Conservation (phyloP, 805 yeast genomes). For the Wickerhamomyces canadensis region DNA sequence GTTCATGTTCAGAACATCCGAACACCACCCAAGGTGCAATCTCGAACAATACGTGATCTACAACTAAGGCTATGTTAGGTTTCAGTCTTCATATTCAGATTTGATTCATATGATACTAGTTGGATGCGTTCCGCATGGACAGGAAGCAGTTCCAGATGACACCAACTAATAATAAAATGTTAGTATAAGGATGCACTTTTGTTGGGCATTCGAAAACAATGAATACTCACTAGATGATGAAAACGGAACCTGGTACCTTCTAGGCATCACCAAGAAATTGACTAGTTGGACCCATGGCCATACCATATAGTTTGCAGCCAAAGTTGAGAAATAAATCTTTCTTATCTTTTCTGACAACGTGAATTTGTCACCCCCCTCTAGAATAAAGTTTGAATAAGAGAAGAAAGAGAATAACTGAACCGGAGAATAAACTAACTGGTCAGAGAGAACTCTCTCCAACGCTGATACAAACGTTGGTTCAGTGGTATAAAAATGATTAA, state of each 20-base stretch:
- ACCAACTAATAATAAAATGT: conserved; percentile 40
- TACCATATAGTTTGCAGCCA: conserved; percentile 63
- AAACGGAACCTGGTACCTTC: conserved; percentile 82
- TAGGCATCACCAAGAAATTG: conserved; percentile 66
- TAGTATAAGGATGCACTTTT: no score
- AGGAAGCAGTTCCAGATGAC: conserved; percentile 93
- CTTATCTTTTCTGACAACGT: conserved; percentile 61
- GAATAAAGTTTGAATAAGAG: conserved; percentile 73
- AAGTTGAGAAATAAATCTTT: conserved; percentile 60
- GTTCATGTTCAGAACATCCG: conserved; percentile 1
- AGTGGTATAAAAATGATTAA: conserved; percentile 70
- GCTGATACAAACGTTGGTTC: conserved; percentile 84
- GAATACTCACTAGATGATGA: conserved; percentile 70
- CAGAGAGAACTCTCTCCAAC: conserved; percentile 80
- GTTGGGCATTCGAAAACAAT: not conserved
- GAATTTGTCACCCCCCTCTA: conserved; percentile 66
- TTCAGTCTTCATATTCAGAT: no score
- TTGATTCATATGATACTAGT: no score
- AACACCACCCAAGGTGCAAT: not conserved
- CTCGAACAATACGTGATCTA: no score
- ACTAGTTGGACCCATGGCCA: conserved; percentile 82
- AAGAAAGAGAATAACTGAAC: conserved; percentile 75
- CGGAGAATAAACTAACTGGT: conserved; percentile 88
- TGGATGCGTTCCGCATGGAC: conserved; percentile 67
- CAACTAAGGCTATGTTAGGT: no score